Conservation (phyloP, 441 rosid genomes). For the Pelargonium fulgidum region DNA sequence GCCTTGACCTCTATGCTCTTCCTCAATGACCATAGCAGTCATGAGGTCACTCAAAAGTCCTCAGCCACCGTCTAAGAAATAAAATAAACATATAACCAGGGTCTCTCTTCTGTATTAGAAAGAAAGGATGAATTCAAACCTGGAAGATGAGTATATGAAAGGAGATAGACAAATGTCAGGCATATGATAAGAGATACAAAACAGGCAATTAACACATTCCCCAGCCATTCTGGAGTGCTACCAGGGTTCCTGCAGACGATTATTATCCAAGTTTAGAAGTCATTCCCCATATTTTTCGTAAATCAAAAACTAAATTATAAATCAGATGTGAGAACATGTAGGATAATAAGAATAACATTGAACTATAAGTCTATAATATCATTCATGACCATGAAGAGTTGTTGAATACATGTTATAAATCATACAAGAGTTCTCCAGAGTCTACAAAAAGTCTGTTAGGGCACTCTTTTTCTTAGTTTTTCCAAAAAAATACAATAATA, state of each 20-base stretch:
- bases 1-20: too few species aligned
- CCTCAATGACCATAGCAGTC: too few species aligned
- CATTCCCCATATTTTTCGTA: conserved; percentile 2
- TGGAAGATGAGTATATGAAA: conserved; percentile 84
- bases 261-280: conserved; percentile 16
- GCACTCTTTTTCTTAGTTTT: background rate
- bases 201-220: conserved; percentile 41
- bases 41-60: too few species aligned
- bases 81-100: too few species aligned
- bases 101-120: too few species aligned
- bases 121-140: conserved; percentile 34
- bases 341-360: background rate
- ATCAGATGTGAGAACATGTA: background rate
- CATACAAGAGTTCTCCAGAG: background rate
- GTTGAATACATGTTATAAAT: background rate
- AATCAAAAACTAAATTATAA: conserved; percentile 9
- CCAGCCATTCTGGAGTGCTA: conserved; percentile 81
- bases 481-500: background rate
- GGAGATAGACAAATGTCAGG: conserved; percentile 68
- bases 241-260: conserved; percentile 69
- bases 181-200: conserved; percentile 53
- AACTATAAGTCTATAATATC: background rate
- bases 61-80: too few species aligned
- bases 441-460: background rate
- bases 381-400: background rate